Percentiles rank a stretch among this genome's conserved stretches.
Conservation (phyloP, 2,329 filamentous ascomycete species). For the Xylariaceae sp. region DNA sequence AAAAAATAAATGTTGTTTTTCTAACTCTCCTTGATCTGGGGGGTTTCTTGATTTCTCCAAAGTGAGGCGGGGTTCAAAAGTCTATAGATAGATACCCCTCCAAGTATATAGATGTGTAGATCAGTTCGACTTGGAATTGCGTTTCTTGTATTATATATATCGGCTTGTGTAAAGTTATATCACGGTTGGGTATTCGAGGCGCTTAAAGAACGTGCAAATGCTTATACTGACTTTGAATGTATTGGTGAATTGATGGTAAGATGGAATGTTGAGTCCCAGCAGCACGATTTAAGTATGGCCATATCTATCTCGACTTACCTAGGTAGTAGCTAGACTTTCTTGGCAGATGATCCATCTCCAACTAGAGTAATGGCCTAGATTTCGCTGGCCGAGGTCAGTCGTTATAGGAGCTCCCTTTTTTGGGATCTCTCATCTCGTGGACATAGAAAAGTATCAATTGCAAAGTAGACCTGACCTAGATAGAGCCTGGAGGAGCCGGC, state of each 20-base stretch:
- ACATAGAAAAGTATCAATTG: no score
- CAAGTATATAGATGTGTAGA: background rate
- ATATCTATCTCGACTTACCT: no score
- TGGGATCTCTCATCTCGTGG: no score
- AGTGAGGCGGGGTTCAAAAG: background rate
- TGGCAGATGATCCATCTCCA: background rate
- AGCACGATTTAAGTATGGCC: no score
- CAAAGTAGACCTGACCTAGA: no score
- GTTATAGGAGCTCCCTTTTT: background rate
- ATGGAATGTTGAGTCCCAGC: no score
- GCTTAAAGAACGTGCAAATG: background rate
- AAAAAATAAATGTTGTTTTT: background rate
- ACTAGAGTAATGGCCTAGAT: background rate
- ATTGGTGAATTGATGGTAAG: background rate
- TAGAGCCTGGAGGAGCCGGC: background rate
- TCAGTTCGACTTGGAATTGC: background rate
- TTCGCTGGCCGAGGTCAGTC: conserved; percentile 3
- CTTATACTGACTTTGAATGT: background rate
- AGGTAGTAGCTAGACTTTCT: background rate
- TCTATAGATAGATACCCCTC: background rate
- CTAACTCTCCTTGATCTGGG: no score
- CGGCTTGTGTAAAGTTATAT: background rate
- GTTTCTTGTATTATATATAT: background rate
- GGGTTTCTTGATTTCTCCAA: no score
- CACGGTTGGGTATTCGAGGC: background rate